phyloP scores from a whole-genome alignment of 495 filamentous ascomycete genomes.

The Hypoxylon fuscum region DNA sequence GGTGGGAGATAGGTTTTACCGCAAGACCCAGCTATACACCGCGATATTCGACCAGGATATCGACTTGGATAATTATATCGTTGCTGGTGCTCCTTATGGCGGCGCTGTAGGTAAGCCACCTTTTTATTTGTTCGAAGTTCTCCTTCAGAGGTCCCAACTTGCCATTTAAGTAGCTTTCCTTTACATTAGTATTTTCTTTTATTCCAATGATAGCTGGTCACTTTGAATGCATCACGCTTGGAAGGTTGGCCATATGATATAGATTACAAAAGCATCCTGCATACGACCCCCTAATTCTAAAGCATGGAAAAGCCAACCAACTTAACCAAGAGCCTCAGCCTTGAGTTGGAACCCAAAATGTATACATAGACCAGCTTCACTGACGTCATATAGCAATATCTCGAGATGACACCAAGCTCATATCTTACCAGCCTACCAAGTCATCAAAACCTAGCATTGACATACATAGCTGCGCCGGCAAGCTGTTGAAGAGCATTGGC shows the following conservation, averaged over 20 bases:
- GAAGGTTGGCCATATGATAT: background rate
- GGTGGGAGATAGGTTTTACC: constrained; percentile 91
- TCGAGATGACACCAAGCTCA: constrained; percentile 86
- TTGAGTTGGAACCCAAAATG: background rate
- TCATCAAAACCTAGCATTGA: constrained; percentile 85
- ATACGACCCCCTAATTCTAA: background rate
- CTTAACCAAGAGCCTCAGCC: background rate
- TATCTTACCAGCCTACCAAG: constrained; percentile 75
- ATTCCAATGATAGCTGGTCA: background rate
- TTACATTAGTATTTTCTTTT: background rate
- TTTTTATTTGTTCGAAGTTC: constrained; percentile 10
- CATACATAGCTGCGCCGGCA: constrained; percentile 92
- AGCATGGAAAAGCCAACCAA: background rate
- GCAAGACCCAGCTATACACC: constrained; percentile 91
- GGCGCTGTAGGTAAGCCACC: constrained; percentile 81
- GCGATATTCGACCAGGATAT: constrained; percentile 89
- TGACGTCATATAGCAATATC: constrained; percentile 72
- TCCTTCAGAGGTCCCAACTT: background rate
- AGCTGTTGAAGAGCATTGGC: constrained; percentile 71
- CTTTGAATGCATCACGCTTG: background rate
- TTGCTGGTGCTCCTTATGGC: constrained; percentile 92
- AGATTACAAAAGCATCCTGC: background rate
- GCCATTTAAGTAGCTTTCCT: background rate
- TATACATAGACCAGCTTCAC: background rate
- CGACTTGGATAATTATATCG: constrained; percentile 93